Conservation (phyloP, 768 basidiomycete genomes). For the Mycena epipterygia region DNA sequence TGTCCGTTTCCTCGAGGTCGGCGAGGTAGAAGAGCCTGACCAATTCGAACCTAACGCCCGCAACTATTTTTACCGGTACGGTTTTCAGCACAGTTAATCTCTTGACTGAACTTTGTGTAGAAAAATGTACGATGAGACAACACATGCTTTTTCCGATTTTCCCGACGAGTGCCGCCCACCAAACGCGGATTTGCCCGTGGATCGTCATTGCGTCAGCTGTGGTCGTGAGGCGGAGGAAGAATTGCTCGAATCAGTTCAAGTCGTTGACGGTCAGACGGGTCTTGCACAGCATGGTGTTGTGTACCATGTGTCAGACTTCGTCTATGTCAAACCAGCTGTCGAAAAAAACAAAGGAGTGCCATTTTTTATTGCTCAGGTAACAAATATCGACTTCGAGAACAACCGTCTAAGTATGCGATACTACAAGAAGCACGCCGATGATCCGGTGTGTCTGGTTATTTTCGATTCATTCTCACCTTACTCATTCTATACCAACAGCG, state of each 20-base stretch:
- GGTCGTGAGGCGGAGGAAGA: conserved; percentile 48
- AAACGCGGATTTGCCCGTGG: conserved; percentile 42
- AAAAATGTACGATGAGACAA: conserved; percentile 64
- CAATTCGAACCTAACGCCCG: conserved; percentile 50
- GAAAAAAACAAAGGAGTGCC: conserved; percentile 40
- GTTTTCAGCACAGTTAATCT: neutral
- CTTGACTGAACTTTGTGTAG: conserved; percentile 39
- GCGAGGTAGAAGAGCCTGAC: conserved; percentile 63
- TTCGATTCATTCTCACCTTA: neutral
- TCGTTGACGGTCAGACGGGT: conserved; percentile 47
- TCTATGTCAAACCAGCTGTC: conserved; percentile 62
- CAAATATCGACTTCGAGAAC: conserved; percentile 46
- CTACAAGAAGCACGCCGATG: conserved; percentile 55
- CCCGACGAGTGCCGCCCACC: conserved; percentile 50
- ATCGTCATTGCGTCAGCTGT: conserved; percentile 64
- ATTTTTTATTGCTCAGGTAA: conserved; percentile 71
- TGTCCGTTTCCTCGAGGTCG: conserved; percentile 55
- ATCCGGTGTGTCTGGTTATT: neutral
- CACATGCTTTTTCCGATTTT: conserved; percentile 61
- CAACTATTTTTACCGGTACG: conserved; percentile 67
- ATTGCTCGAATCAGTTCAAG: conserved; percentile 39
- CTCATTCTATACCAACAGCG: conserved; percentile 43
- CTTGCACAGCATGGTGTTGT: conserved; percentile 55
- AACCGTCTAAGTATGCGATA: conserved; percentile 47
- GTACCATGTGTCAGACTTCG: conserved; percentile 74